Percentiles rank a stretch among this genome's conserved stretches.
Conservation (phyloP, 257 asterid species). For the Mitragyna speciosa region DNA sequence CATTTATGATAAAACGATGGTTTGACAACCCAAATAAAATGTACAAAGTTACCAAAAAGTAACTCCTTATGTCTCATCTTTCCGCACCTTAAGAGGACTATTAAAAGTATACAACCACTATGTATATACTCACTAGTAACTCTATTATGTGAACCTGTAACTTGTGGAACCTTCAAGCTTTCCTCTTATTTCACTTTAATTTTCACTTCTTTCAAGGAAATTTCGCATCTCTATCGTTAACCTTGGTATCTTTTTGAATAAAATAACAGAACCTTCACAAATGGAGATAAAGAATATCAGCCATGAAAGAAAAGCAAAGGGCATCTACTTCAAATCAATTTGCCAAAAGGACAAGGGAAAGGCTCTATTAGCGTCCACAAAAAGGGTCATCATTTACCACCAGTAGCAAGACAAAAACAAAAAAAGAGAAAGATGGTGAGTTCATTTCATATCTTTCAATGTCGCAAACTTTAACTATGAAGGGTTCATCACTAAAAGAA, state of each 20-base stretch:
- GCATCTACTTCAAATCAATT: constrained; percentile 28
- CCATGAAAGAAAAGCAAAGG: constrained; percentile 16
- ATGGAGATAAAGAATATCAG: background rate
- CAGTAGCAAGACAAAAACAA: constrained; percentile 18
- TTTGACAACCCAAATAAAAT: background rate
- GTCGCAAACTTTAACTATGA: background rate
- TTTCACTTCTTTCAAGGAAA: constrained; percentile 14
- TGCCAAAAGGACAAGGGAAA: constrained; percentile 13
- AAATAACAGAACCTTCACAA: constrained; percentile 21
- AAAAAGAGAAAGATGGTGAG: constrained; percentile 1
- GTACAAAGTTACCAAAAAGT: constrained; percentile 12
- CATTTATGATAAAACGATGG: constrained; percentile 3
- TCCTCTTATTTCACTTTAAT: constrained; percentile 9
- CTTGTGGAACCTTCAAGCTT: background rate
- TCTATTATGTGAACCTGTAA: background rate
- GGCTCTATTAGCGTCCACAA: constrained; percentile 13
- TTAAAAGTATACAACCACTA: background rate
- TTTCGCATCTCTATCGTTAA: constrained; percentile 5
- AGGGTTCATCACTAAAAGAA: background rate
- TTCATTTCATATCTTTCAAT: constrained; percentile 1
- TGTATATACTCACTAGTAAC: constrained; percentile 4
- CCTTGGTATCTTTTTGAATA: constrained; percentile 7
- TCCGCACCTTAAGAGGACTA: background rate
- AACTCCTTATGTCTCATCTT: background rate
- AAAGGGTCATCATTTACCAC: constrained; percentile 30